Base-by-base conservation (phyloP, 768 basidiomycete genomes). In the Mycena crocata region DNA sequence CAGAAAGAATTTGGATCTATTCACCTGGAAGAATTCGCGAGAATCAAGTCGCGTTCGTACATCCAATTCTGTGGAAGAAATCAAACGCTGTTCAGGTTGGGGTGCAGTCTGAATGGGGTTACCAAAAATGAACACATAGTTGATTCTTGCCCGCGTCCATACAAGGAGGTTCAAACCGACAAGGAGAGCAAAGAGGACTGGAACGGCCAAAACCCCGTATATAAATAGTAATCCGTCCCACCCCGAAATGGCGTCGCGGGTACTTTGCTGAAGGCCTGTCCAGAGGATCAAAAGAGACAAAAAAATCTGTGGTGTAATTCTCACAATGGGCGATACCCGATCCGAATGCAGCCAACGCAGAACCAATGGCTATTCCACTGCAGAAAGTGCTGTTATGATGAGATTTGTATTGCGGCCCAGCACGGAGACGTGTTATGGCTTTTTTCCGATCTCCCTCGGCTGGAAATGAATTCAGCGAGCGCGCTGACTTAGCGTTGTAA, bases 111-210 rank as follows among this genome's bases (percentile, higher is more conserved):
- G n/a, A n/a, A 9, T 35, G 62, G n/a, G 30, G n/a, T 12, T 12
- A 35, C 92, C 92, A 71, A 96, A 93, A 44, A 96, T 93, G 76
- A 98, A 97, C 26, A 90, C 86, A 71, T 96, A 97, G 75, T 98
- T 99, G 72, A 99, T 95, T 42, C 92, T 85, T 6, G 89, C 82
- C 3, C 80, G 78, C 0, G 87, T 83, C 92, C 94, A 99, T 0
- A 90, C 92, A 24, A 90, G 71, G 5, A 99, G 70, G 75, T 99
- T 98, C 26, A 92, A 63, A 28, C 94, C 93, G 51, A 99, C 87
- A 0, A 98, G 80, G 31, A 95, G 67, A 1, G 89, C 82, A 72
- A 98, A 92, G 7, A 96, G 67, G 10, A 90, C 82, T 0, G 96
- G 95, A 3, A 98, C 76, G 39, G 89, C 78, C 30, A 97, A 76